Conservation (phyloP, 2,329 filamentous ascomycete species). For the Scopulariopsis brevicaulis region DNA sequence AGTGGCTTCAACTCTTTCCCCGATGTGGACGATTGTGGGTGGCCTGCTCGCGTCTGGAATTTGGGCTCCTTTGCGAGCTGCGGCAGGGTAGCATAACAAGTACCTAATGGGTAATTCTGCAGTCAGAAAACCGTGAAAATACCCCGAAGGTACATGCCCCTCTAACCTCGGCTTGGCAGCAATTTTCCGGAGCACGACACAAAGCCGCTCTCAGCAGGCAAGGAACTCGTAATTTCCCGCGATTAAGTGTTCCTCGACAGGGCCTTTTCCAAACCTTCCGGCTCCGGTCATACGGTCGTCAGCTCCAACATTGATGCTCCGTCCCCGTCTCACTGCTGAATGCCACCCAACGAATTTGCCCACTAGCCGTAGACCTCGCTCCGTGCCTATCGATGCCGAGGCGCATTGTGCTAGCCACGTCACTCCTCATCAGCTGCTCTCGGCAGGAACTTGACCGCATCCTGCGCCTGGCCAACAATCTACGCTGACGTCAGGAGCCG, state of each 20-base stretch:
- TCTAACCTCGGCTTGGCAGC: neutral
- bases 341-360: neutral
- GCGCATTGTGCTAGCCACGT: neutral
- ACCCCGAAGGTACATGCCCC: neutral
- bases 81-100: neutral
- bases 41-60: neutral
- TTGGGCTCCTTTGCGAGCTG: neutral
- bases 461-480: neutral
- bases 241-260: no score
- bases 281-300: no score
- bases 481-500: neutral
- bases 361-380: neutral
- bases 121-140: neutral
- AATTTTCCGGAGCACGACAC: neutral
- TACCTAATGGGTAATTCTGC: neutral
- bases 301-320: no score
- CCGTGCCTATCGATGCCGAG: neutral
- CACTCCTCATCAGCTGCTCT: neutral
- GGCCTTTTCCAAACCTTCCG: no score
- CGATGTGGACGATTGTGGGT: neutral
- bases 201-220: neutral
- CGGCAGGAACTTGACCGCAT: neutral
- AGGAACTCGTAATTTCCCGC: no score
- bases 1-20: neutral
- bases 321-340: no score